Evolutionary conservation across 441 rosid genomes (phyloP).

Genomic region (Syzygium malaccense): DNA sequence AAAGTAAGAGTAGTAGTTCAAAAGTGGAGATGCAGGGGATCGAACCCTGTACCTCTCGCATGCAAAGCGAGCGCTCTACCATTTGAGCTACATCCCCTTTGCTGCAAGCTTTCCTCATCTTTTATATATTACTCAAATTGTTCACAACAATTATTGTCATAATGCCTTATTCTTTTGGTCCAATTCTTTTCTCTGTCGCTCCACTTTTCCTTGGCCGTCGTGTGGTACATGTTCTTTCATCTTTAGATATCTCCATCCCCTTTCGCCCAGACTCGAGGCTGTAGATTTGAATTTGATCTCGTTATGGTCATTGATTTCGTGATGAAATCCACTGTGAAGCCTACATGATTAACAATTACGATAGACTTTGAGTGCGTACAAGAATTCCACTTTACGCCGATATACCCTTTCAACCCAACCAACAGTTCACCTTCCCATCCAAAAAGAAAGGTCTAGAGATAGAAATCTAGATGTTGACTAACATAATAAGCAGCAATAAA

Average conservation of each 20-base stretch:
- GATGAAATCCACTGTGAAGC: background rate
- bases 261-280: background rate
- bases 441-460: background rate
- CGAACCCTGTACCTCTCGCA: conserved; percentile 2
- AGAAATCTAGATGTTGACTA: background rate
- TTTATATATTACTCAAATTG: fast-evolving
- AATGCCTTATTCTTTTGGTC: background rate
- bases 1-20: background rate
- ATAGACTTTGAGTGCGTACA: background rate
- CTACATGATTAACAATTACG: fast-evolving
- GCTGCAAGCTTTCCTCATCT: fast-evolving
- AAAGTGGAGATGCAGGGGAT: background rate
- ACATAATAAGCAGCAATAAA: background rate
- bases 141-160: too few species aligned
- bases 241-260: background rate
- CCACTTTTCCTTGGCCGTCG: background rate
- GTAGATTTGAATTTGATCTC: background rate
- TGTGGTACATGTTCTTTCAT: background rate
- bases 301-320: background rate
- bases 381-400: background rate
- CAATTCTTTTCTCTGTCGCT: background rate
- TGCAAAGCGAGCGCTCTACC: conserved; percentile 5
- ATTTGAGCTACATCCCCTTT: background rate
- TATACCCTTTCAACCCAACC: background rate
- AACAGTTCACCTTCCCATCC: background rate